Percentiles rank a stretch among this genome's conserved stretches.
Evolutionary conservation across 768 basidiomycete genomes (phyloP).

Genomic region (Symmetrospora coprosmae): DNA sequence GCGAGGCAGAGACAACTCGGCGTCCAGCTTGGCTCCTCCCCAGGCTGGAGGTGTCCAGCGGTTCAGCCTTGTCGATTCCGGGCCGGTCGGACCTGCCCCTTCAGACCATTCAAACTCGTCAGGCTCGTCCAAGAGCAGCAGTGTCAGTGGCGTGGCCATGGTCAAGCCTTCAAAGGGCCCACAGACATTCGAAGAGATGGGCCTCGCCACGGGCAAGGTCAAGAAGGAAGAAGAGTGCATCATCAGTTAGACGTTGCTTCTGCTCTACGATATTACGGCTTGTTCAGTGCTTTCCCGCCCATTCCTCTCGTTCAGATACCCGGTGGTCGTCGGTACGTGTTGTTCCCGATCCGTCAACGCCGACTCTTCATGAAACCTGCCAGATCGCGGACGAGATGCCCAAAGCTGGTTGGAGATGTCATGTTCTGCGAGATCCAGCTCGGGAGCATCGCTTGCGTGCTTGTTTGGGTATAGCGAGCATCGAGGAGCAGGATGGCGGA

Average conservation of each 20-base stretch:
- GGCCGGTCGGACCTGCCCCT: neutral
- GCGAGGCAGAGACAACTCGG: neutral
- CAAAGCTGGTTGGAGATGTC: neutral
- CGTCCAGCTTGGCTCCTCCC: neutral
- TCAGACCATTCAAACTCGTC: neutral
- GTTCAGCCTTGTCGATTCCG: constrained; percentile 19
- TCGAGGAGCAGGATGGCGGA: constrained; percentile 79
- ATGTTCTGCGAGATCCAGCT: constrained; percentile 45
- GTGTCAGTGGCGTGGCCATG: constrained; percentile 9
- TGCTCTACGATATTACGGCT: neutral
- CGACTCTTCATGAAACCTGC: constrained; percentile 7
- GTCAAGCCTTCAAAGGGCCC: constrained; percentile 7
- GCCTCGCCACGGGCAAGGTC: constrained; percentile 11
- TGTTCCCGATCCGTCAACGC: neutral
- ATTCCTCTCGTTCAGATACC: no score
- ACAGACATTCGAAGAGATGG: constrained; percentile 24
- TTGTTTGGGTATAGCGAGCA: constrained; percentile 54
- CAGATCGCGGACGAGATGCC: constrained; percentile 1
- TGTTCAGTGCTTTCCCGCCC: no score
- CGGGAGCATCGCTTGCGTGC: constrained; percentile 68
- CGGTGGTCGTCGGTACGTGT: no score
- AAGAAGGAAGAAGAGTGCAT: constrained; percentile 10
- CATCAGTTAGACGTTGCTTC: neutral
- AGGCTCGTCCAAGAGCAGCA: neutral
- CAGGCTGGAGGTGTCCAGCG: neutral